Evolutionary conservation across 2,329 filamentous ascomycete species (phyloP).

Genomic region (Fusarium staphyleae): DNA sequence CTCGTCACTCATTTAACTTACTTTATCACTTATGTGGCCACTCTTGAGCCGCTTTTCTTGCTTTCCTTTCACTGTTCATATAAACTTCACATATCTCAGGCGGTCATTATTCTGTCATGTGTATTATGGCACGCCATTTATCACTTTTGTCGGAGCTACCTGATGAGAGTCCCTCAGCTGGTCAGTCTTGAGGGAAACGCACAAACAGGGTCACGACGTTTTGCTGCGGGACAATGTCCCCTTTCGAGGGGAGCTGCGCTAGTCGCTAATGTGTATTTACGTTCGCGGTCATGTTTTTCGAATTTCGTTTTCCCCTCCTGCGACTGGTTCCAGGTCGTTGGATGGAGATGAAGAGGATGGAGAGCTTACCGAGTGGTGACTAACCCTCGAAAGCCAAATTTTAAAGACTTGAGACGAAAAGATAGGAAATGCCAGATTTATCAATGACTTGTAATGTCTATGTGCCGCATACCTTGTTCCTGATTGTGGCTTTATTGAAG

Average conservation of each 20-base stretch:
- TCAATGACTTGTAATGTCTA: slow-evolving; percentile 15
- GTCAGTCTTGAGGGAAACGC: slow-evolving; percentile 11
- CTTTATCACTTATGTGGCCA: slow-evolving; percentile 26
- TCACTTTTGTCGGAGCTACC: slow-evolving; percentile 20
- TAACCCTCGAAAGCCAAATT: slow-evolving; percentile 24
- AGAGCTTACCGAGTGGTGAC: slow-evolving; percentile 17
- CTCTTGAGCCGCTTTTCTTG: slow-evolving; percentile 23
- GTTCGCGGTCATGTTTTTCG: slow-evolving; percentile 35
- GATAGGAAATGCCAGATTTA: slow-evolving; percentile 39
- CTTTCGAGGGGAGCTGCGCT: slow-evolving; percentile 26
- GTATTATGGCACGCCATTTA: slow-evolving; percentile 29
- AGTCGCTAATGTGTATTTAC: slow-evolving; percentile 43
- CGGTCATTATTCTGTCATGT: slow-evolving; percentile 21
- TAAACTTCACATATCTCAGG: slow-evolving; percentile 35
- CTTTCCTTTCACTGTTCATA: slow-evolving; percentile 38
- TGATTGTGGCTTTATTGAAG: too few species aligned
- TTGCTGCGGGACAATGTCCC: slow-evolving; percentile 19
- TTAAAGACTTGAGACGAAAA: slow-evolving; percentile 36
- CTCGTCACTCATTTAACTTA: slow-evolving; percentile 37
- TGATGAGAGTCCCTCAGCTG: slow-evolving; percentile 13
- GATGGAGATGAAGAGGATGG: slow-evolving; percentile 27
- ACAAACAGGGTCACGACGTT: slow-evolving; percentile 27
- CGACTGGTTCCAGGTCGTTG: slow-evolving; percentile 35
- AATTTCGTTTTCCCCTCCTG: slow-evolving; percentile 34
- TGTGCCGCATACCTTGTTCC: too few species aligned